Evolutionary conservation across 1,284 basidiomycete genomes (phyloP).

Genomic region (Cutaneotrichosporon sp.): DNA sequence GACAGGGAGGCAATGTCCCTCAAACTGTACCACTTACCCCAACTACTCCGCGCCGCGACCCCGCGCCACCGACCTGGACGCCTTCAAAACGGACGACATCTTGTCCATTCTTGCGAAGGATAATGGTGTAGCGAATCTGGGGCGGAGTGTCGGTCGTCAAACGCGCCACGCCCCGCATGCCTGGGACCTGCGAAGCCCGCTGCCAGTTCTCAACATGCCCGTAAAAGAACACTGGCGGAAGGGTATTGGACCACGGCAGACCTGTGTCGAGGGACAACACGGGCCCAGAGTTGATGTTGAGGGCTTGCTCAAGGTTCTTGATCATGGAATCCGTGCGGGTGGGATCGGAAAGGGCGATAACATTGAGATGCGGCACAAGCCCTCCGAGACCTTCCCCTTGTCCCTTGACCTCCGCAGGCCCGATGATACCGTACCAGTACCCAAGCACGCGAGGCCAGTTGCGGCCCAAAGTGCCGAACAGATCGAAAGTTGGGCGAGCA

Average conservation of each 20-base stretch:
- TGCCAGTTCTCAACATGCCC: constrained; percentile 23
- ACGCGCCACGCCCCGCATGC: constrained; percentile 27
- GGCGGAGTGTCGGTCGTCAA: constrained; percentile 48
- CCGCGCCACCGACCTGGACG: constrained; percentile 44
- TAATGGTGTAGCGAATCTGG: constrained; percentile 46
- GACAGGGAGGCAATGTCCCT: background rate
- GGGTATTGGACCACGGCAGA: constrained; percentile 33
- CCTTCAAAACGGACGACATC: constrained; percentile 35
- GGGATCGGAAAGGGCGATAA: background rate
- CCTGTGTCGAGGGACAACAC: constrained; percentile 14
- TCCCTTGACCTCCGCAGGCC: background rate
- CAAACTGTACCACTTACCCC: constrained; percentile 23
- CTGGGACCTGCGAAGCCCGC: background rate
- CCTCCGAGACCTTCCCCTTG: background rate
- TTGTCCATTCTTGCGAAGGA: constrained; percentile 42
- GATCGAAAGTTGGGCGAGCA: background rate
- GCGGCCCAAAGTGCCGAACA: no score
- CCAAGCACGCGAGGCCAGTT: background rate
- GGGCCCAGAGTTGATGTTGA: background rate
- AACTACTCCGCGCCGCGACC: constrained; percentile 42
- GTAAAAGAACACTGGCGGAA: constrained; percentile 43
- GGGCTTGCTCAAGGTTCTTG: background rate
- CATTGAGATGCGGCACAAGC: background rate
- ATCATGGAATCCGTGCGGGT: background rate
- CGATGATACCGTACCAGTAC: background rate